These are phyloP conservation scores for Phytophthora fragariae DNA, from an alignment of 352 stramenopile species.

Conservation along the genomic window DNA sequence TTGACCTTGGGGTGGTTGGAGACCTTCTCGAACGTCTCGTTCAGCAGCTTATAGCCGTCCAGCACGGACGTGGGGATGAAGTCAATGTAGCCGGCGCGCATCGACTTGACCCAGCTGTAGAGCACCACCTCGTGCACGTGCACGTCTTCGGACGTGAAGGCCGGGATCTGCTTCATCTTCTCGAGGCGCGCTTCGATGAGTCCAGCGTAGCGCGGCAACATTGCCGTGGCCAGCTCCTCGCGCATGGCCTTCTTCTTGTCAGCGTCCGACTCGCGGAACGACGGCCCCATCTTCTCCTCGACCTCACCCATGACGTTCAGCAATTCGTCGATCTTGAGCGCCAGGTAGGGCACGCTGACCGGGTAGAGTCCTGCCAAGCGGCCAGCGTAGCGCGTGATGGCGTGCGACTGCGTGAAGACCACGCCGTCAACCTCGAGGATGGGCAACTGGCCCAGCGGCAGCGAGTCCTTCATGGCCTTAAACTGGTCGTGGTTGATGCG, in stretches of 20 bases:
- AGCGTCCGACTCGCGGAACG: slow-evolving; percentile 42
- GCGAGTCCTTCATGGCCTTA: slow-evolving; percentile 30
- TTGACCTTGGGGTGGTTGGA: slow-evolving; percentile 44
- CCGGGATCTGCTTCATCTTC: slow-evolving; percentile 45
- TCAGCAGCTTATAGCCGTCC: slow-evolving; percentile 43
- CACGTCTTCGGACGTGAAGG: slow-evolving; percentile 44
- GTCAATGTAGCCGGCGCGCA: slow-evolving; percentile 47
- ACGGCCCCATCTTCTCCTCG: slow-evolving; percentile 37
- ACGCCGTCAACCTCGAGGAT: slow-evolving; percentile 62
- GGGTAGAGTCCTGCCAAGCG: slow-evolving; percentile 66
- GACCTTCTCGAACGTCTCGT: slow-evolving; percentile 40
- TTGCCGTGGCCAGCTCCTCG: slow-evolving; percentile 40
- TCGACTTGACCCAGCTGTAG: slow-evolving; percentile 42
- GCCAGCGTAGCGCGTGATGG: slow-evolving; percentile 78
- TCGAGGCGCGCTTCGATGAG: slow-evolving; percentile 44
- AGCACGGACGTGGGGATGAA: slow-evolving; percentile 46
- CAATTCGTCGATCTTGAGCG: slow-evolving; percentile 72
- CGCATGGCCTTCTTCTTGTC: slow-evolving; percentile 49
- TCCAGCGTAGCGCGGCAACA: slow-evolving; percentile 40
- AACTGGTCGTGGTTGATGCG: slow-evolving; percentile 43
- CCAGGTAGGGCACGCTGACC: slow-evolving; percentile 39
- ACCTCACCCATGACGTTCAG: slow-evolving; percentile 51
- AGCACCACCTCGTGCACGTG: slow-evolving; percentile 49
- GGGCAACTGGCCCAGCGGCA: slow-evolving; percentile 53
- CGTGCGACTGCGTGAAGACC: slow-evolving; percentile 62